Evolutionary conservation across 2,329 filamentous ascomycete species (phyloP), one percentile per base, ranked within the genome.

Genomic region (Aspergillus ibericus): DNA sequence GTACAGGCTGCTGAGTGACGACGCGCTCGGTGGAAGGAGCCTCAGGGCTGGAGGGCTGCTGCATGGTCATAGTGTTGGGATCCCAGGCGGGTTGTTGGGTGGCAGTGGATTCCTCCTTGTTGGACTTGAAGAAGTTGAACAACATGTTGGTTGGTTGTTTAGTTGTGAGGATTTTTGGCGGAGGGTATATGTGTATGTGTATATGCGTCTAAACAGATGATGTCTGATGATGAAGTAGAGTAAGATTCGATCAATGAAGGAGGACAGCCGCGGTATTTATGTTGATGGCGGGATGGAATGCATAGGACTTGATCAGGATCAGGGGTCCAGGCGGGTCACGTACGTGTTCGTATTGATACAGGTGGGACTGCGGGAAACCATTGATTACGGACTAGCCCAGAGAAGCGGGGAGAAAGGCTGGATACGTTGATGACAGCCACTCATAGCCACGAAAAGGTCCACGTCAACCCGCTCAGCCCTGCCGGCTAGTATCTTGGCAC

Each of bases 91-190:
- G 58, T 52, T 65, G 38, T 12, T 58, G 53, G 13, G 47, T 38
- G 1, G 53, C 56, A 27, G 65, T 12, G 35, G 64, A 46, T 42
- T 65, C 53, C 36, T 68, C 48, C 46, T 66, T 62, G 38, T 64
- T 61, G 56, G 67, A 64, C 53, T 67, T 70, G 66, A 72, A 70
- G 48, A 61, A 63, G 59, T 61, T 60, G 63, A 70, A 69, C 64
- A 70, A 69, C 64, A 66, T 65, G 49, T 51, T 63, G 51, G 25
- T 22, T 12, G n/a, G 8, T n/a, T n/a, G n/a, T n/a, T n/a, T n/a
- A n/a, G 10, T 36, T 25, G 10, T 36, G 12, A 40, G 18, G 48
- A 51, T 44, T 20, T 13, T 46, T 32, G 32, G 22, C 32, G 15
- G 13, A 8, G 1, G 8, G 13, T 29, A 34, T 34, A 4, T 13